A percentile compares a stretch with the other conserved stretches of the same genome.
Conservation (phyloP, 192 early-diverging fungal genomes). For the Backusella macrospora region DNA sequence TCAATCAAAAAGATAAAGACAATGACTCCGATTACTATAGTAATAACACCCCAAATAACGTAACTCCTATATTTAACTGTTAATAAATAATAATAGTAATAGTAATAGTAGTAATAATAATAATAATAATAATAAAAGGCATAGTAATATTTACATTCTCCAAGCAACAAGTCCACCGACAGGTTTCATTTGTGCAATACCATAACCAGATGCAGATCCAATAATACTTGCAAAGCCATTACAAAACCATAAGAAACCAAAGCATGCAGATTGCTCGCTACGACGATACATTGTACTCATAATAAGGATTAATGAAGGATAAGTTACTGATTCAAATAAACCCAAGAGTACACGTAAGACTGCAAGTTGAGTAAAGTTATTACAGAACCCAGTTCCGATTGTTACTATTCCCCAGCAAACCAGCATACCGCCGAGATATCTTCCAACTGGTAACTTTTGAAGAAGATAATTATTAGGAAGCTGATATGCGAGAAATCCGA, state of each 20-base stretch:
- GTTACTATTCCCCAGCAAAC: slow-evolving; percentile 10
- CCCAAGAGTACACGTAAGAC: slow-evolving; percentile 28
- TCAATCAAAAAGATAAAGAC: slow-evolving; percentile 30
- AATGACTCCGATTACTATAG: slow-evolving; percentile 5
- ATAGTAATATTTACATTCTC: background rate
- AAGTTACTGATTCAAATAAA: slow-evolving; percentile 20
- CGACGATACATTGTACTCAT: slow-evolving; percentile 29
- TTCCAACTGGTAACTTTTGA: slow-evolving; percentile 17
- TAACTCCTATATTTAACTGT: slow-evolving; percentile 5
- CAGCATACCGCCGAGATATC: slow-evolving; percentile 5
- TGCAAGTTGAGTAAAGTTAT: slow-evolving; percentile 21
- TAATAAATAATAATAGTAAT: background rate
- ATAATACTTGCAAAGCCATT: slow-evolving; percentile 18
- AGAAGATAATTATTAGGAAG: slow-evolving; percentile 27
- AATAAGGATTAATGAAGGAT: slow-evolving; percentile 20
- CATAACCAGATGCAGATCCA: background rate
- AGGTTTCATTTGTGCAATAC: slow-evolving; percentile 23
- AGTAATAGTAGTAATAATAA: too few relatives aligned
- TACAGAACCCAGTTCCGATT: background rate
- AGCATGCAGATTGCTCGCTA: slow-evolving; percentile 15
- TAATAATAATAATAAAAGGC: background rate
- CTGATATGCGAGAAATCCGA: slow-evolving; percentile 19
- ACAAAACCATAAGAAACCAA: slow-evolving; percentile 16
- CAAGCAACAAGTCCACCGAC: slow-evolving; percentile 13
- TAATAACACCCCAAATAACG: slow-evolving; percentile 25